Evolutionary conservation across 805 yeast species (phyloP).

Genomic region (Yarrowia deformans): DNA sequence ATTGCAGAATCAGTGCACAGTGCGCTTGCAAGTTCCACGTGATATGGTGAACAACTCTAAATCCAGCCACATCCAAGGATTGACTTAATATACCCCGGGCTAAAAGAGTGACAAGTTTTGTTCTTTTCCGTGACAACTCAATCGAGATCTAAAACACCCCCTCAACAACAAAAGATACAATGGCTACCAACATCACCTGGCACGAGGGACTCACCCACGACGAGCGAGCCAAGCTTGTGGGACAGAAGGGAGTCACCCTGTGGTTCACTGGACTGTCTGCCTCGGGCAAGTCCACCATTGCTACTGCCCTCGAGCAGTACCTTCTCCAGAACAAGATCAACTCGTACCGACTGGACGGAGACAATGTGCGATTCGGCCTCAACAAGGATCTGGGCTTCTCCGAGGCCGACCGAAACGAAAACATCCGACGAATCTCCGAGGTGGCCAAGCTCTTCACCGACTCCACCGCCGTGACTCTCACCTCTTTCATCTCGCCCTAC

Average conservation of each 20-base stretch:
- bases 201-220: slow-evolving; percentile 85
- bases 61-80: slow-evolving; percentile 27
- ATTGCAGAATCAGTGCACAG: slow-evolving; percentile 28
- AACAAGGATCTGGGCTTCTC: slow-evolving; percentile 94
- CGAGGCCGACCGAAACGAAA: slow-evolving; percentile 91
- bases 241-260: slow-evolving; percentile 86
- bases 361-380: slow-evolving; percentile 91
- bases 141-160: slow-evolving; percentile 7
- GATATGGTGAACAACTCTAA: slow-evolving; percentile 37
- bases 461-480: slow-evolving; percentile 83
- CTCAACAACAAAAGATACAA: slow-evolving; percentile 48
- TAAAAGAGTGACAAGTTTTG: slow-evolving; percentile 7
- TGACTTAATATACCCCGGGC: slow-evolving; percentile 2
- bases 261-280: slow-evolving; percentile 98
- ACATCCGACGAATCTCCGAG: slow-evolving; percentile 93
- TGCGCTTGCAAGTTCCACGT: slow-evolving; percentile 8
- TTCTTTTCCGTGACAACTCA: slow-evolving; percentile 13
- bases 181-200: slow-evolving; percentile 98
- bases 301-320: slow-evolving; percentile 89
- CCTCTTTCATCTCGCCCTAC: slow-evolving; percentile 94
- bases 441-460: slow-evolving; percentile 94
- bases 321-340: slow-evolving; percentile 71
- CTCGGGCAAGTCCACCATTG: slow-evolving; percentile 93
- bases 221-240: slow-evolving; percentile 74
- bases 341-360: slow-evolving; percentile 90